Percentiles rank a stretch among this genome's conserved stretches.
Evolutionary conservation across 179 eudicot species (phyloP).

Genomic region (Silene vulgaris): DNA sequence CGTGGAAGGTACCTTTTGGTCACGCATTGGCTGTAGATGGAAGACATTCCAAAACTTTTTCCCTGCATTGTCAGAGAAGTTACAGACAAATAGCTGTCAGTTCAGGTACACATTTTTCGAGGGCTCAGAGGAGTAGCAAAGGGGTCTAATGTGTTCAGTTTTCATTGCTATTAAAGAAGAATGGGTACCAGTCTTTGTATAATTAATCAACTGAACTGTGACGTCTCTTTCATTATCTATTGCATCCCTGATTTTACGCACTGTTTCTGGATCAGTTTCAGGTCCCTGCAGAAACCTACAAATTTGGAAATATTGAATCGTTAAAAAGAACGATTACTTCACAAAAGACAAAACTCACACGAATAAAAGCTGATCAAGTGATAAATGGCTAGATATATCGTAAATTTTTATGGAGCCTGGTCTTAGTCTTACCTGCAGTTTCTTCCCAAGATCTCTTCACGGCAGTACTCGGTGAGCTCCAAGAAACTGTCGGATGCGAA

Average conservation of each 20-base stretch:
- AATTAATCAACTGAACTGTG: conserved; percentile 95
- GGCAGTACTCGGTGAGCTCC: conserved; percentile 94
- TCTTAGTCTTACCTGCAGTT: conserved; percentile 77
- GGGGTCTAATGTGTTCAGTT: not conserved
- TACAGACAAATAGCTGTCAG: not conserved
- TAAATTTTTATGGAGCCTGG: not conserved
- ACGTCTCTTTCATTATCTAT: conserved; percentile 76
- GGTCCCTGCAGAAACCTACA: conserved; percentile 98
- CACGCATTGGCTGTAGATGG: conserved; percentile 99
- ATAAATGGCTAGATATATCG: not conserved
- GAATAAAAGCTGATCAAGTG: not conserved
- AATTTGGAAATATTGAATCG: conserved; percentile 13
- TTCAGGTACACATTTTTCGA: not conserved
- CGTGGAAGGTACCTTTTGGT: conserved; percentile 65
- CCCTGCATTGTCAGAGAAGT: conserved; percentile 38
- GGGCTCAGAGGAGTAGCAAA: not conserved
- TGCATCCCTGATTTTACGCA: conserved; percentile 80
- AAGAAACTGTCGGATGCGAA: conserved; percentile 99
- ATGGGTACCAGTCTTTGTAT: conserved; percentile 76
- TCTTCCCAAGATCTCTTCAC: conserved; percentile 96
- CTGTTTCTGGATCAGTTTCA: conserved; percentile 93
- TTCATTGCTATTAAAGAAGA: not conserved
- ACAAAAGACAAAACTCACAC: not conserved
- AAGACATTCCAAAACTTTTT: conserved; percentile 98
- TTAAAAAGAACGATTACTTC: conserved; percentile 1